These are phyloP conservation scores for Starmerella cellae DNA, from an alignment of 805 yeast genomes.

Conservation along the genomic window DNA sequence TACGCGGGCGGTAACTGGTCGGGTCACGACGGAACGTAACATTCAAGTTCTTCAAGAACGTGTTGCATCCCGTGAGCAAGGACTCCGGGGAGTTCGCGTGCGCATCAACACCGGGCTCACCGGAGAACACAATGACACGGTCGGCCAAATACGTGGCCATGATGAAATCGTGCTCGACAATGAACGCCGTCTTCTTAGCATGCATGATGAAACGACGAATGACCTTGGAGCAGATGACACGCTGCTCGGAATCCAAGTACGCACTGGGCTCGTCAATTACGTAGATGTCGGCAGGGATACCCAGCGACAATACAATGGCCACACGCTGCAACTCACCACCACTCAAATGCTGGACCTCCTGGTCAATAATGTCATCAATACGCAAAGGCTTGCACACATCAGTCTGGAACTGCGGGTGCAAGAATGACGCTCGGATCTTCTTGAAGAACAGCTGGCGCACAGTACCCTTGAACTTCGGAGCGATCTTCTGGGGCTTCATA, in stretches of 20 bases:
- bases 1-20: conserved; percentile 94
- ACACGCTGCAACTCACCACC: conserved; percentile 99
- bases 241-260: conserved; percentile 97
- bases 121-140: conserved; percentile 96
- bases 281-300: conserved; percentile 90
- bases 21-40: conserved; percentile 99
- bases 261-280: conserved; percentile 99
- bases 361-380: conserved; percentile 89
- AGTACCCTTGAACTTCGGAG: conserved; percentile 97
- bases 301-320: conserved; percentile 88
- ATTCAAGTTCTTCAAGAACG: conserved; percentile 89
- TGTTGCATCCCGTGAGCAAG: conserved; percentile 90
- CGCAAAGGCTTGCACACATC: conserved; percentile 93
- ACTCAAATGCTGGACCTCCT: conserved; percentile 91
- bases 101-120: conserved; percentile 77
- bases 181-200: conserved; percentile 95
- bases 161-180: conserved; percentile 99
- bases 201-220: conserved; percentile 93
- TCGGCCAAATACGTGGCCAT: conserved; percentile 99
- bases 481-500: conserved; percentile 98
- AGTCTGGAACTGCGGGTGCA: conserved; percentile 95
- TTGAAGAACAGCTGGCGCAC: conserved; percentile 95
- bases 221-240: conserved; percentile 97
- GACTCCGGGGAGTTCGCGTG: conserved; percentile 83
- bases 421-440: conserved; percentile 85